Base-by-base conservation (phyloP, 805 yeast genomes). In the Nakazawaea holstii region DNA sequence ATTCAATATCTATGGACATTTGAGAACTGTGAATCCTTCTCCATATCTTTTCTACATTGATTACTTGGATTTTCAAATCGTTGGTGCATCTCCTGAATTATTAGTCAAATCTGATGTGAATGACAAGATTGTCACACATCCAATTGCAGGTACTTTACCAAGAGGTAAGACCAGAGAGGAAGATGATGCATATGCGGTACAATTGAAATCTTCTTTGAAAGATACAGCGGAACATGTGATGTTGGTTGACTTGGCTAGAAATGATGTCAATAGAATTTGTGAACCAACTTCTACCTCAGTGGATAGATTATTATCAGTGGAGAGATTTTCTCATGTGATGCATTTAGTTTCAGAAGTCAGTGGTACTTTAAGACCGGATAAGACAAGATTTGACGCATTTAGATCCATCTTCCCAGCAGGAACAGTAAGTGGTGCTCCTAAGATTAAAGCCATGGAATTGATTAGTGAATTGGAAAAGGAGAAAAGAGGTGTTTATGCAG, bases 371-470 rank as follows among this genome's bases (percentile, higher is more conserved):
- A 76, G 99, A 61, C 67, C 72, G 0, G 97, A 78, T 50, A 84
- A 88, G 70, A 83, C 92, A 10, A 76, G 98, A 54, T 94, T 94
- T 61, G 99, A 94, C 69, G 99, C 99, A 0, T 90, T 94, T 69
- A 79, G 99, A 64, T 90, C 97, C 2, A 88, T 94, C 47, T 94
- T 94, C 81, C 99, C 99, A 17, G 99, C 99, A 1, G 99, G 99
- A 39, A 94, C 99, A 1, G 98, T 92, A 10, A 84, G 95, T 48
- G 99, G 99, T 35, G 98, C 99, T 2, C 99, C 99, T 48, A 94
- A 94, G 67, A 95, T 94, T 37, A 81, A 79, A 58, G 99, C 99
- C 8, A 94, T 94, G 98, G 95, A 91, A 66, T 72, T 94, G 39
- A 89, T 94, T 57, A 85, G 87, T 15, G 95, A 88, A 62, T 69